A percentile compares a stretch with the other conserved stretches of the same genome.
Evolutionary conservation across 768 basidiomycete genomes (phyloP).

Genomic region (Hydnomerulius pinastri): DNA sequence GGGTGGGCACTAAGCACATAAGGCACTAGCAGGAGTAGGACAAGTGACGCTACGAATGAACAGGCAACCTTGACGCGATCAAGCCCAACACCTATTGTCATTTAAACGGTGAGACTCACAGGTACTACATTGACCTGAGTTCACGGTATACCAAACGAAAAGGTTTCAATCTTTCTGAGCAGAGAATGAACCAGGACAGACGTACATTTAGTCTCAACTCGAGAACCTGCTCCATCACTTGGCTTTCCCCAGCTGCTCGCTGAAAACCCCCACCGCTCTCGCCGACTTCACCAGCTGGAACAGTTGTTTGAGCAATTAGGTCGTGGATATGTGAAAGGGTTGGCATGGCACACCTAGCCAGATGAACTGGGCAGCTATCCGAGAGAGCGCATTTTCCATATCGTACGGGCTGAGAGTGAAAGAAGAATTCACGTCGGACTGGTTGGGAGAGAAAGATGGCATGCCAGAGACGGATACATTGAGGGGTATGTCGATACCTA

Average conservation of each 20-base stretch:
- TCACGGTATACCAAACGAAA: too few species aligned
- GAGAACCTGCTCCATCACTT: background rate
- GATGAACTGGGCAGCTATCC: background rate
- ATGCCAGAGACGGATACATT: too few species aligned
- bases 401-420: background rate
- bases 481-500: slow-evolving; percentile 1
- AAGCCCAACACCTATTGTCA: too few species aligned
- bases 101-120: background rate
- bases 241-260: background rate
- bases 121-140: background rate
- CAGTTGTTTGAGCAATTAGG: background rate
- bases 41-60: background rate
- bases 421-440: background rate
- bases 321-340: background rate
- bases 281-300: background rate
- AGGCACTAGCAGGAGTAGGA: background rate
- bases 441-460: too few species aligned
- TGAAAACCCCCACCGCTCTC: background rate
- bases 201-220: background rate
- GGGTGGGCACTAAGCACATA: background rate
- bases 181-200: background rate
- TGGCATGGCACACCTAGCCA: slow-evolving; percentile 15
- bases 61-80: background rate
- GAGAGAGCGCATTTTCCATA: slow-evolving; percentile 7
- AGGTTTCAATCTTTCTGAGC: background rate